These are phyloP conservation scores for Davidsoniella eucalypti DNA, from an alignment of 2,329 filamentous ascomycete genomes.

Conservation along the genomic window DNA sequence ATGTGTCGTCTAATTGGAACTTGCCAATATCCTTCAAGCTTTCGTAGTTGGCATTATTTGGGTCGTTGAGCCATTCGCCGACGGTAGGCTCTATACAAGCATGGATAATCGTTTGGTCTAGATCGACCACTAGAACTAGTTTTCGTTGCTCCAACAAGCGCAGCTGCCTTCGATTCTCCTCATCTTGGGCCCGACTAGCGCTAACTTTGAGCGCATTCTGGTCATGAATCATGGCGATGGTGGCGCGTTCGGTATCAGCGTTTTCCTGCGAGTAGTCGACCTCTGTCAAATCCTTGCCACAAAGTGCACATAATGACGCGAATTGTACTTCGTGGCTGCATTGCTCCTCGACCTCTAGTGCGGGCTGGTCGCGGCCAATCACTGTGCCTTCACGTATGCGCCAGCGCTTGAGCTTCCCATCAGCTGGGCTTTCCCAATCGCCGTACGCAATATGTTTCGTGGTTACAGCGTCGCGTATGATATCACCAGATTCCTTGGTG, in stretches of 20 bases:
- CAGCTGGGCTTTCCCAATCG: constrained; percentile 67
- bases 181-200: constrained; percentile 58
- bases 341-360: constrained; percentile 70
- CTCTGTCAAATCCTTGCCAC: constrained; percentile 92
- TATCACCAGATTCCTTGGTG: constrained; percentile 58
- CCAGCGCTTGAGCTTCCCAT: constrained; percentile 67
- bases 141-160: constrained; percentile 67
- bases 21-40: constrained; percentile 75
- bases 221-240: constrained; percentile 89
- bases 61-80: constrained; percentile 85
- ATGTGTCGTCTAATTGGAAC: constrained; percentile 82
- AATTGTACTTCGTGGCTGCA: constrained; percentile 87
- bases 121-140: constrained; percentile 84
- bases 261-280: constrained; percentile 68
- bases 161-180: constrained; percentile 74
- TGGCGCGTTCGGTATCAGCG: constrained; percentile 68
- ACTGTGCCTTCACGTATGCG: constrained; percentile 51
- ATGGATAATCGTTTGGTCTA: constrained; percentile 97
- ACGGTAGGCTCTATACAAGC: constrained; percentile 94
- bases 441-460: constrained; percentile 54
- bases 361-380: constrained; percentile 39
- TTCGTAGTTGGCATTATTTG: constrained; percentile 74
- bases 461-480: constrained; percentile 39
- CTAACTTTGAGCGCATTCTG: constrained; percentile 79
- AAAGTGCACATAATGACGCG: constrained; percentile 76